phyloP scores from a whole-genome alignment of 805 yeast species.

The Wickerhamomyces tratensis region DNA sequence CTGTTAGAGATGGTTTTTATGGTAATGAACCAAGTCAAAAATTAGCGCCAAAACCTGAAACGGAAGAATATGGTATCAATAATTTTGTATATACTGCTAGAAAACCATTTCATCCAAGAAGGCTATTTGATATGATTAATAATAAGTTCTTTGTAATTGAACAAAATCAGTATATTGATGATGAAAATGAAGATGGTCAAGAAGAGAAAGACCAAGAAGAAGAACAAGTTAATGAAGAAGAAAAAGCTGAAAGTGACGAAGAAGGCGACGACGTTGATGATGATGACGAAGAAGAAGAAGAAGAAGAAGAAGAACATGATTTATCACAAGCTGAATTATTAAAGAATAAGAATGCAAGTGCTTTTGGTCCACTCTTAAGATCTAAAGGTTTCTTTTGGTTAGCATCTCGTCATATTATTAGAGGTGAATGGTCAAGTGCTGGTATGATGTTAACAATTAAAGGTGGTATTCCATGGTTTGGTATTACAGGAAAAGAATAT shows the following conservation, averaged over 20 bases:
- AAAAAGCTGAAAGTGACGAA: no score
- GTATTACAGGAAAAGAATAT: constrained; percentile 22
- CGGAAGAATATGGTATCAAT: constrained; percentile 36
- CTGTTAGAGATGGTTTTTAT: constrained; percentile 22
- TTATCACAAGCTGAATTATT: constrained; percentile 19
- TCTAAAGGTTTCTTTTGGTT: constrained; percentile 38
- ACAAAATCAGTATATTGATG: constrained; percentile 6
- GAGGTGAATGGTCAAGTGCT: constrained; percentile 37
- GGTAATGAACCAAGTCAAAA: constrained; percentile 14
- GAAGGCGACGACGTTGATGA: no score
- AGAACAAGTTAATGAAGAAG: no score
- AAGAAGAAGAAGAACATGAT: constrained; percentile 3
- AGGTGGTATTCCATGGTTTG: constrained; percentile 36
- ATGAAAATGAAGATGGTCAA: constrained; percentile 13
- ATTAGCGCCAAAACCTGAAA: constrained; percentile 33
- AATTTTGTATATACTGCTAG: constrained; percentile 31
- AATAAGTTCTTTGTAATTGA: constrained; percentile 25
- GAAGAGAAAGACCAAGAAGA: not conserved
- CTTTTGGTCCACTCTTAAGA: constrained; percentile 28
- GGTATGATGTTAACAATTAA: constrained; percentile 30
- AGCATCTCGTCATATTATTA: constrained; percentile 28
- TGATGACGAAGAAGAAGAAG: constrained; percentile 1
- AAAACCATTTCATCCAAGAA: constrained; percentile 35
- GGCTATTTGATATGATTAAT: constrained; percentile 25
- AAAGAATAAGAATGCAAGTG: constrained; percentile 24